These are phyloP conservation scores for Plasmodium yoelii DNA, from an alignment of 169 alveolate species.

Conservation along the genomic window DNA sequence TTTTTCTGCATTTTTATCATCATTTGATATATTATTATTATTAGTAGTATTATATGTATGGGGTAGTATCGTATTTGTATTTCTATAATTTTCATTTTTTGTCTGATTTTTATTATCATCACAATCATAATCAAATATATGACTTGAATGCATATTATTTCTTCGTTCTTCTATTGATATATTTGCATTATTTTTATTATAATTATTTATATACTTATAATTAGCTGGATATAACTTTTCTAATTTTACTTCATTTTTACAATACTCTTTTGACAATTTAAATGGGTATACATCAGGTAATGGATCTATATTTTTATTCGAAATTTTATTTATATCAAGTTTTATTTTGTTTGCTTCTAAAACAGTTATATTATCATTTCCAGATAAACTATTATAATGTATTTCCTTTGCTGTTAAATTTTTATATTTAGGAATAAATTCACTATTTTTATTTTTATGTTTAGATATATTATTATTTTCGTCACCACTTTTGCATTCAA, in stretches of 20 bases:
- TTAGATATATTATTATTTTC: conserved; percentile 2
- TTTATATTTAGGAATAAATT: conserved; percentile 68
- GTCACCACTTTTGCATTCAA: background rate
- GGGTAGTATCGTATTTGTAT: background rate
- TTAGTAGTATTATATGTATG: conserved; percentile 11
- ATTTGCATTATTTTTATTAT: conserved; percentile 60
- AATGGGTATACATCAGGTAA: conserved; percentile 76
- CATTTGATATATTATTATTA: too few species aligned
- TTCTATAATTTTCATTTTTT: conserved; percentile 4
- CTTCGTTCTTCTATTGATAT: conserved; percentile 56
- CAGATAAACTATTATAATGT: conserved; percentile 51
- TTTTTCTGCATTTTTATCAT: conserved; percentile 13
- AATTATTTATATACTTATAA: conserved; percentile 64
- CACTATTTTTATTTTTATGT: conserved; percentile 24
- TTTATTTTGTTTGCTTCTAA: conserved; percentile 70
- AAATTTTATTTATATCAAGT: conserved; percentile 33
- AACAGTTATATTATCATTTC: conserved; percentile 73
- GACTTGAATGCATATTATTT: conserved; percentile 72
- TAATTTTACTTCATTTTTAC: conserved; percentile 9
- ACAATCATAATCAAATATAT: conserved; percentile 59
- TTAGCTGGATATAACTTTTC: conserved; percentile 73
- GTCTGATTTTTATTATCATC: conserved; percentile 7
- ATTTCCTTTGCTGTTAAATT: conserved; percentile 49
- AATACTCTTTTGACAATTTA: conserved; percentile 34
- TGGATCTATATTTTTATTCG: conserved; percentile 21